These are phyloP conservation scores for Heterobasidion annosum DNA, from an alignment of 1,284 basidiomycete species.

Conservation along the genomic window DNA sequence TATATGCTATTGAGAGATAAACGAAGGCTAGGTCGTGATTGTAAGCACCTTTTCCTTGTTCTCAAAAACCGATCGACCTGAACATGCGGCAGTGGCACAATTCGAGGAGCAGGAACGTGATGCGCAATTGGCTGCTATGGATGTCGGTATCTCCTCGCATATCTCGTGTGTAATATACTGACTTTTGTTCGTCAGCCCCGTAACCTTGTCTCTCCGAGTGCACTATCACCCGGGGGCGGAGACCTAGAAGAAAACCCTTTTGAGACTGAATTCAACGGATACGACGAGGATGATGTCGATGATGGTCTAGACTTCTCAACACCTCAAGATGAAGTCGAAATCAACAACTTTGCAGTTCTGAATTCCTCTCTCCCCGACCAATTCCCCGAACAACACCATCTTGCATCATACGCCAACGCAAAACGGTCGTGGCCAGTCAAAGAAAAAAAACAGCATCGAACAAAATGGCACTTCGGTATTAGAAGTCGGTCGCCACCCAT, in stretches of 20 bases:
- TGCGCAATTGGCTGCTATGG: constrained; percentile 69
- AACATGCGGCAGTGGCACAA: constrained; percentile 43
- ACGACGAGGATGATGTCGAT: constrained; percentile 54
- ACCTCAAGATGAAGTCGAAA: constrained; percentile 33
- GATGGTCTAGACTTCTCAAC: constrained; percentile 56
- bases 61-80: constrained; percentile 1
- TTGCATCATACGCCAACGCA: constrained; percentile 57
- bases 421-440: constrained; percentile 40
- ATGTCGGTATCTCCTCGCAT: constrained; percentile 36
- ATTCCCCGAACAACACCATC: constrained; percentile 40
- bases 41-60: constrained; percentile 30
- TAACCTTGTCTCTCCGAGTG: constrained; percentile 36
- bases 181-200: constrained; percentile 40
- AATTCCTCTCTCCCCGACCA: constrained; percentile 72
- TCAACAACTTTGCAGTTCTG: constrained; percentile 75
- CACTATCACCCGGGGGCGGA: constrained; percentile 47
- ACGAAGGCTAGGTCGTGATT: constrained; percentile 74
- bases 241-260: constrained; percentile 69
- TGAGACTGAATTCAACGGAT: constrained; percentile 55
- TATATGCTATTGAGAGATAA: constrained; percentile 93
- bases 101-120: constrained; percentile 78
- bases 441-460: constrained; percentile 63
- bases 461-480: constrained; percentile 98
- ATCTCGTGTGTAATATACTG: not conserved
- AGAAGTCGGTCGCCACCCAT: constrained; percentile 92